phyloP scores from a whole-genome alignment of 139 green algal species.

The Dunaliella primolecta region DNA sequence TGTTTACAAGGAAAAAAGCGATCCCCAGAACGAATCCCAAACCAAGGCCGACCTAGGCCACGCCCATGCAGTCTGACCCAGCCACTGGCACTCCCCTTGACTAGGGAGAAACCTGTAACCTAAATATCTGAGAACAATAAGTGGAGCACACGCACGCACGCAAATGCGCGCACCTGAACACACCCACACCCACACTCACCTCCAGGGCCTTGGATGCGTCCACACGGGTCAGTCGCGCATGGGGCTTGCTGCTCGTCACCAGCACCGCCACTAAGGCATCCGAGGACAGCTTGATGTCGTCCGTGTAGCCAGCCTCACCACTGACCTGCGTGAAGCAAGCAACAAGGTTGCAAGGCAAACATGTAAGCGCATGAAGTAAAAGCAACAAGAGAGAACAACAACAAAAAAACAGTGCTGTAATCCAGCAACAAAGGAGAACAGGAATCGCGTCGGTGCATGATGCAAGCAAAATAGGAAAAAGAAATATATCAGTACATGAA shows the following conservation, averaged over 20 bases:
- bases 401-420: constrained; percentile 8
- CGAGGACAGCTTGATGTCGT: constrained; percentile 78
- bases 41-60: too few relatives aligned
- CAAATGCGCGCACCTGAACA: too few relatives aligned
- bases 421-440: not conserved
- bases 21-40: too few relatives aligned
- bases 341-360: not conserved
- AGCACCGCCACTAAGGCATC: constrained; percentile 75
- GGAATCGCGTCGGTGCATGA: too few relatives aligned
- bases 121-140: too few relatives aligned
- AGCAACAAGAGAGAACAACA: constrained; percentile 1
- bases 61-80: too few relatives aligned
- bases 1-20: too few relatives aligned
- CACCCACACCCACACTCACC: constrained; percentile 21
- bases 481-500: too few relatives aligned
- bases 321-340: constrained; percentile 57
- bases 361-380: not conserved
- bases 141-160: constrained; percentile 9
- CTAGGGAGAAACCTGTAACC: too few relatives aligned
- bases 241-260: constrained; percentile 72
- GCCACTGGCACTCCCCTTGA: too few relatives aligned
- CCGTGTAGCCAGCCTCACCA: constrained; percentile 87
- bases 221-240: constrained; percentile 72
- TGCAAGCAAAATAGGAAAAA: too few relatives aligned
- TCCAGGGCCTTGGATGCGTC: constrained; percentile 62